Evolutionary conservation across 805 yeast species (phyloP), one percentile per base, ranked within the genome.

Genomic region (Hanseniaspora meyeri): DNA sequence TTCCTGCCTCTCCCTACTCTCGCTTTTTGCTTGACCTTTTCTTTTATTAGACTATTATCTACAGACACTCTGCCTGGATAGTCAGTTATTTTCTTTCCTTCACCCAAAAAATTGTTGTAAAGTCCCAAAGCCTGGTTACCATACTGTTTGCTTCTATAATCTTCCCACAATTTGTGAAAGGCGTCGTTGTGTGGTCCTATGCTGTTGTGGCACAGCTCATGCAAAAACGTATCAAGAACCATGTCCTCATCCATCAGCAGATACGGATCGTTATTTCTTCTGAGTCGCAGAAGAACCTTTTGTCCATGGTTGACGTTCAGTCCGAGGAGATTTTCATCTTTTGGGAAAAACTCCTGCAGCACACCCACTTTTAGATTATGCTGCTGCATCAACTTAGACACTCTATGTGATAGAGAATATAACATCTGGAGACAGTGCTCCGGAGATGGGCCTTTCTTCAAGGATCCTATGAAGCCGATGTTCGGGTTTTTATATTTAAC

Each of bases 271-370:
- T 70, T 66, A 7, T 81, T 78, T 34, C 77, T 76, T 57, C 97
- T 72, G 38, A 91, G 70, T 58, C 97, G 67, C 11, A 91, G 64
- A 65, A 83, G 75, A 19, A 91, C 81, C 65, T 84, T 85, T 58
- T 72, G 72, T 0, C 97, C 97, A 7, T 69, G 69, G 65, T 87
- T 87, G 8, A 88, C 88, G 67, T 91, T 91, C 60, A 89, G 70
- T 0, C 97, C 97, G 12, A 90, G 70, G 20, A 91, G 70, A 16
- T 74, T 68, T 2, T 77, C 72, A 63, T 78, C 74, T 59, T 77
- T 82, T 2, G 97, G 97, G 60, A 73, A 84, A 78, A 91, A 86
- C 67, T 91, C 97, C 60, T 85, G 78, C 16, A 91, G 66, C 0
- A 77, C 70, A 0, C 80, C 81, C 2, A 90, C 91, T 54, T 77